These are phyloP conservation scores for Sporodiniella umbellata DNA, from an alignment of 371 early-diverging fungal genomes.

Conservation along the genomic window DNA sequence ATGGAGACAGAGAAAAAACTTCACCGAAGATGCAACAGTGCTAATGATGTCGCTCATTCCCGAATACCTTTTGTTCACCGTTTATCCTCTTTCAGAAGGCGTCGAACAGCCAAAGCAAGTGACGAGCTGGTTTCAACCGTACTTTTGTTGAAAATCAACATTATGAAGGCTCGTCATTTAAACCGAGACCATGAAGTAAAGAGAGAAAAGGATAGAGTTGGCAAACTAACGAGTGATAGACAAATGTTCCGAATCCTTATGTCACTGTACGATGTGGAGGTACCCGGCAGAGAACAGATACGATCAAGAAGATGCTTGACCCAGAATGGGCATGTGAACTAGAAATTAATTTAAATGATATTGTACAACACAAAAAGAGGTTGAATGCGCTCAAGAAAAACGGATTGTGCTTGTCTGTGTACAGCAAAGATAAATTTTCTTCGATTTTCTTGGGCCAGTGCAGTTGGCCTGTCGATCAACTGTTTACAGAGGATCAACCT, in stretches of 20 bases:
- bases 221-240: conserved; percentile 12
- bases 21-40: conserved; percentile 7
- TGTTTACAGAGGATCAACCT: conserved; percentile 21
- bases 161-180: conserved; percentile 29
- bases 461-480: conserved; percentile 23
- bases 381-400: conserved; percentile 20
- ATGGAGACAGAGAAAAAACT: background rate
- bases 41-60: conserved; percentile 5
- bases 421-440: conserved; percentile 39
- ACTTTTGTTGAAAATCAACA: conserved; percentile 26
- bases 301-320: conserved; percentile 24
- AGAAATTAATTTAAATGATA: conserved; percentile 35
- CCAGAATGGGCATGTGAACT: conserved; percentile 45
- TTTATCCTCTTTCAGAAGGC: conserved; percentile 14
- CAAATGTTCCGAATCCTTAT: conserved; percentile 28
- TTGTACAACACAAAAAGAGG: conserved; percentile 18
- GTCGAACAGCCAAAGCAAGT: conserved; percentile 2
- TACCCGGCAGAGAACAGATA: conserved; percentile 41
- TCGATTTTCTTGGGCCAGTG: conserved; percentile 38
- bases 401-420: conserved; percentile 33
- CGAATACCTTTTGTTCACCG: conserved; percentile 21
- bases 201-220: no score
- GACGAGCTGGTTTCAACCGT: conserved; percentile 10
- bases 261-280: conserved; percentile 39
- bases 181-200: conserved; percentile 24